These are phyloP conservation scores for Geotrichum siamense DNA, from an alignment of 1,139 yeast species.

Conservation along the genomic window DNA sequence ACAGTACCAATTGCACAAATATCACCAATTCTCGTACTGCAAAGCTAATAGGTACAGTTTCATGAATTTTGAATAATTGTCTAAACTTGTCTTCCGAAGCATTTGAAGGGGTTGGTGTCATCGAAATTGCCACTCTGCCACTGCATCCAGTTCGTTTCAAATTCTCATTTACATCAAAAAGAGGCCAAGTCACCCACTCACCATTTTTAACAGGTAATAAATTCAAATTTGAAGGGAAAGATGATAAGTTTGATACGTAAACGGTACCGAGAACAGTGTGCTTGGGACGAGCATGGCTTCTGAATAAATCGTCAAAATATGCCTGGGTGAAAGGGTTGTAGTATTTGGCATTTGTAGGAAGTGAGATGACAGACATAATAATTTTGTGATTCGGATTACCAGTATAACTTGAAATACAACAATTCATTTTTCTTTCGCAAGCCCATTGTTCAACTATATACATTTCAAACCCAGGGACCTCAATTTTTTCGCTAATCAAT, in stretches of 20 bases:
- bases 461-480: constrained; percentile 62
- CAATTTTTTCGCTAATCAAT: constrained; percentile 20
- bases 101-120: constrained; percentile 57
- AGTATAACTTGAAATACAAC: constrained; percentile 72
- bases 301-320: constrained; percentile 59
- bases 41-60: constrained; percentile 48
- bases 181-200: constrained; percentile 38
- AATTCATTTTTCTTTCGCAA: constrained; percentile 56
- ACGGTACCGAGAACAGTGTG: constrained; percentile 49
- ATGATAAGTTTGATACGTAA: constrained; percentile 73
- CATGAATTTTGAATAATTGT: constrained; percentile 57
- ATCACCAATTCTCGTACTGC: constrained; percentile 72
- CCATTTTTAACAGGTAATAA: constrained; percentile 47
- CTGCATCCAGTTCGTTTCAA: constrained; percentile 73
- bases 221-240: constrained; percentile 69
- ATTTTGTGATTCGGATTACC: constrained; percentile 66
- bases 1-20: constrained; percentile 65
- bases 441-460: constrained; percentile 96
- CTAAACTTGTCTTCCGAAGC: constrained; percentile 79
- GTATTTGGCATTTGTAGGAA: constrained; percentile 45
- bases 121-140: constrained; percentile 70
- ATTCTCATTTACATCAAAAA: constrained; percentile 67
- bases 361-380: constrained; percentile 51
- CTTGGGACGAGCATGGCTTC: constrained; percentile 53
- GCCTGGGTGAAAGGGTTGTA: constrained; percentile 55